These are phyloP conservation scores for Albugo laibachii DNA, from an alignment of 352 stramenopile species.

Conservation along the genomic window DNA sequence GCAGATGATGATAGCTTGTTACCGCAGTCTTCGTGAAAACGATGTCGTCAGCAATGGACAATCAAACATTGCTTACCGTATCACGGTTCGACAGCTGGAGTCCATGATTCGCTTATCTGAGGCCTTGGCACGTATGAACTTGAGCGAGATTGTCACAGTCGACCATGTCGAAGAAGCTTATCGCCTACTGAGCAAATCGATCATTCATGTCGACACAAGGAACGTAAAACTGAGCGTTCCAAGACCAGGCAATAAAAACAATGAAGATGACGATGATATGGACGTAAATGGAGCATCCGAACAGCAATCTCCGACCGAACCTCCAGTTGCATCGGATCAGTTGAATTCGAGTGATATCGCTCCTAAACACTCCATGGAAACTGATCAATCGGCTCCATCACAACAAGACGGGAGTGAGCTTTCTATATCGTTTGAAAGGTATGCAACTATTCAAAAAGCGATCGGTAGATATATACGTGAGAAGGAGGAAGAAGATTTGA, in stretches of 20 bases:
- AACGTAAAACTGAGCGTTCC: constrained; percentile 86
- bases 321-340: background rate
- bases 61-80: constrained; percentile 94
- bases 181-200: constrained; percentile 92
- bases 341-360: too few relatives aligned
- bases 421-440: constrained; percentile 65
- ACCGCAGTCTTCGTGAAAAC: constrained; percentile 92
- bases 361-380: too few relatives aligned
- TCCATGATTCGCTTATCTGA: constrained; percentile 96
- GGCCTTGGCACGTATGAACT: constrained; percentile 88
- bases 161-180: constrained; percentile 93
- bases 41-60: constrained; percentile 83
- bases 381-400: constrained; percentile 2
- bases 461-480: constrained; percentile 61
- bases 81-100: constrained; percentile 97
- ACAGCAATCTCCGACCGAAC: constrained; percentile 1
- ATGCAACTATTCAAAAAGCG: constrained; percentile 61
- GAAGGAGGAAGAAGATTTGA: constrained; percentile 41
- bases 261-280: constrained; percentile 31
- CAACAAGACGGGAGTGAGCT: constrained; percentile 11
- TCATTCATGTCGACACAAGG: constrained; percentile 98
- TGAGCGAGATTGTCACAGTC: constrained; percentile 82
- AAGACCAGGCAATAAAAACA: constrained; percentile 15
- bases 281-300: constrained; percentile 1
- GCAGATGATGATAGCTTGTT: constrained; percentile 93